phyloP scores from a whole-genome alignment of 495 filamentous ascomycete genomes.

The Ascodesmis nigricans region DNA sequence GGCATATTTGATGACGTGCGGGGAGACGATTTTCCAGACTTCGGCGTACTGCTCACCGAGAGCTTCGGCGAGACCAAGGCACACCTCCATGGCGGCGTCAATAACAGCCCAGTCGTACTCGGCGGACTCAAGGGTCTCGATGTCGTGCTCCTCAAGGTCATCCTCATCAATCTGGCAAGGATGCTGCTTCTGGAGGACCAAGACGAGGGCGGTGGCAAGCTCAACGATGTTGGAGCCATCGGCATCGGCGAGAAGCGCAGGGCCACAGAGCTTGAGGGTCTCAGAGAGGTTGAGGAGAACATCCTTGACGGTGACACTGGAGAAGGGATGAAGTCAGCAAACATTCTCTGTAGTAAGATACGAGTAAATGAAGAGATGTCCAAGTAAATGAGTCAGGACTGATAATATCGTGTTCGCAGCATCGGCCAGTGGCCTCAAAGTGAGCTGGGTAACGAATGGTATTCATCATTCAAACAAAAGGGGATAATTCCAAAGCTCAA shows the following conservation, averaged over 20 bases:
- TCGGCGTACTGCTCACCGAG: constrained; percentile 63
- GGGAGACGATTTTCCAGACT: constrained; percentile 84
- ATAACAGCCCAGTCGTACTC: constrained; percentile 96
- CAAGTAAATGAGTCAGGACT: constrained; percentile 29
- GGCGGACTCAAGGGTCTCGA: constrained; percentile 54
- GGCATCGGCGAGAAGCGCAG: constrained; percentile 49
- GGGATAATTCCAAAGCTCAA: constrained; percentile 11
- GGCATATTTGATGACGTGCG: constrained; percentile 68
- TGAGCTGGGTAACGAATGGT: constrained; percentile 95
- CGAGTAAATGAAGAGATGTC: constrained; percentile 9
- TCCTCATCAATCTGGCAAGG: constrained; percentile 71
- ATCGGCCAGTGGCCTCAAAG: constrained; percentile 75
- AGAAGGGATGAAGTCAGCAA: constrained; percentile 14
- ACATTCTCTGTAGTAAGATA: constrained; percentile 1
- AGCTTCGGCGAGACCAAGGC: constrained; percentile 59
- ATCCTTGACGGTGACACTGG: constrained; percentile 70
- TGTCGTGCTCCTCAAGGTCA: constrained; percentile 47
- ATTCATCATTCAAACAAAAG: constrained; percentile 51
- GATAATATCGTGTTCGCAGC: constrained; percentile 61
- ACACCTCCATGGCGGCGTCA: constrained; percentile 77
- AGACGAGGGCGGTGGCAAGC: constrained; percentile 27
- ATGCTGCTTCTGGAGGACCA: constrained; percentile 70
- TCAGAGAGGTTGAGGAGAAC: constrained; percentile 90
- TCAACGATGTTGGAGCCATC: constrained; percentile 34
- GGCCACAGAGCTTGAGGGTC: constrained; percentile 77